phyloP scores from a whole-genome alignment of 495 filamentous ascomycete species.

The Penicillium tannophilum region DNA sequence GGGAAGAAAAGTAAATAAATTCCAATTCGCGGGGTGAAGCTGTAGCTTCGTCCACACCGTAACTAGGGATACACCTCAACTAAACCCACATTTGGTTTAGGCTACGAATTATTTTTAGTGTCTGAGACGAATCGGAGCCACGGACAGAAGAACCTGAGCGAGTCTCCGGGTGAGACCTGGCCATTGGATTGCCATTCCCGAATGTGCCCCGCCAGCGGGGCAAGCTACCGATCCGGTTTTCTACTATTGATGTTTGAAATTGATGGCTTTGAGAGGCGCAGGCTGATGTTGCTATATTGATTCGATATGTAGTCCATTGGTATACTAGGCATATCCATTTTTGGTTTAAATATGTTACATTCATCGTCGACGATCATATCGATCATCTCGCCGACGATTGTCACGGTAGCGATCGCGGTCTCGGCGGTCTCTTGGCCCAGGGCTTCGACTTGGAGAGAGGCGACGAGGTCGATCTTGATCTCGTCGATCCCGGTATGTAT shows the following conservation, averaged over 20 bases:
- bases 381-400: conserved; percentile 21
- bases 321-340: background rate
- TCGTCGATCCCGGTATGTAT: conserved; percentile 33
- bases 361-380: conserved; percentile 28
- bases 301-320: conserved; percentile 4
- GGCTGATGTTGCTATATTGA: background rate
- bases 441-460: conserved; percentile 57
- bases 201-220: conserved; percentile 7
- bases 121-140: conserved; percentile 16
- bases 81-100: conserved; percentile 3
- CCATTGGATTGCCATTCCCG: conserved; percentile 12
- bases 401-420: conserved; percentile 30
- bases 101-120: conserved; percentile 28
- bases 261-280: background rate
- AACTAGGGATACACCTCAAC: conserved; percentile 11
- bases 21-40: conserved; percentile 29
- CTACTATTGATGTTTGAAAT: background rate
- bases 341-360: conserved; percentile 8
- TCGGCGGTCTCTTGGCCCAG: conserved; percentile 34
- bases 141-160: conserved; percentile 9
- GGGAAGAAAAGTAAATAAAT: conserved; percentile 25
- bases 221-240: conserved; percentile 1
- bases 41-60: conserved; percentile 24
- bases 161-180: conserved; percentile 19
- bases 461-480: conserved; percentile 33